Evolutionary conservation across 129 eudicot genomes (phyloP).

Genomic region (Chrysanthemum lavandulifolium): DNA sequence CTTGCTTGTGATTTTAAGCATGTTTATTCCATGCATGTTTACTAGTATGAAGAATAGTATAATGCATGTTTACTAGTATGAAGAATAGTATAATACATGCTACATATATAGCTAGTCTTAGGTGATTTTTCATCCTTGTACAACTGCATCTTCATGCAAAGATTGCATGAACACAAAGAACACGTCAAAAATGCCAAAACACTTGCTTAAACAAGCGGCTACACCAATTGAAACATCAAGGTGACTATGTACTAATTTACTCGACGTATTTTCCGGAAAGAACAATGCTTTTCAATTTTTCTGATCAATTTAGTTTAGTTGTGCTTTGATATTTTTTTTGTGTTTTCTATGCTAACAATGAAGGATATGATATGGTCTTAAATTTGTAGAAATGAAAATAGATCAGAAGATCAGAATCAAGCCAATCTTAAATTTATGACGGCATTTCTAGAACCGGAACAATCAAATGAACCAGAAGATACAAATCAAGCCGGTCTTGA

Average conservation of each 20-base stretch:
- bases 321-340: neutral
- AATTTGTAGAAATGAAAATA: neutral
- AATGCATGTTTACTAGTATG: no score
- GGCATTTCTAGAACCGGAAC: neutral
- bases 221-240: neutral
- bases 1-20: no score
- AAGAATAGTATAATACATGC: no score
- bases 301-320: neutral
- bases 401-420: neutral
- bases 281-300: neutral
- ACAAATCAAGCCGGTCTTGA: neutral
- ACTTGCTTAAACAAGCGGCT: neutral
- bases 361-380: neutral
- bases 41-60: no score
- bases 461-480: neutral
- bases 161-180: no score
- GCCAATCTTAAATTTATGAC: neutral
- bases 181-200: neutral
- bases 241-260: neutral
- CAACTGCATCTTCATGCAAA: no score
- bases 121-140: no score
- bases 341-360: neutral
- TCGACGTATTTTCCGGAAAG: neutral
- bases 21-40: no score
- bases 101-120: no score